Percentiles rank a stretch among this genome's conserved stretches.
Conservation (phyloP, 805 yeast genomes). For the Metschnikowia lachancei region DNA sequence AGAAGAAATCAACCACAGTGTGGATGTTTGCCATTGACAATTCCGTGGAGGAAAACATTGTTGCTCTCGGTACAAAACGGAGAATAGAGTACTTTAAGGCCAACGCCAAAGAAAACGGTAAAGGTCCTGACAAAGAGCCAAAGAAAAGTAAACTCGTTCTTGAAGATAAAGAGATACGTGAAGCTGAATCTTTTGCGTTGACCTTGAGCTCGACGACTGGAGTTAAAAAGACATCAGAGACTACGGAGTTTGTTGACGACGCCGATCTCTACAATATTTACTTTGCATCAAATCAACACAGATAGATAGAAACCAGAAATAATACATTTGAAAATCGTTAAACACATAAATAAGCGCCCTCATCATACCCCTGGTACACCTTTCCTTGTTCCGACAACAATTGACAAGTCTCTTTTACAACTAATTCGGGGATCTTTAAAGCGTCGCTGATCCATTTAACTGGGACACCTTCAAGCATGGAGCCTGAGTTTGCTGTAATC, state of each 20-base stretch:
- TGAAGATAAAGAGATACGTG: slow-evolving; percentile 17
- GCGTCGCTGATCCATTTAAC: slow-evolving; percentile 57
- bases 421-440: slow-evolving; percentile 48
- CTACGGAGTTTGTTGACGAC: slow-evolving; percentile 16
- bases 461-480: slow-evolving; percentile 78
- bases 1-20: slow-evolving; percentile 72
- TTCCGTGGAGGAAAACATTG: slow-evolving; percentile 86
- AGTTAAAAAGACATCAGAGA: slow-evolving; percentile 6
- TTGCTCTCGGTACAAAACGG: slow-evolving; percentile 61
- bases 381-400: slow-evolving; percentile 64
- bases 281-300: slow-evolving; percentile 8
- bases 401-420: slow-evolving; percentile 49
- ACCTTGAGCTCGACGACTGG: slow-evolving; percentile 10
- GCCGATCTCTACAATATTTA: slow-evolving; percentile 15
- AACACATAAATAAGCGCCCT: slow-evolving; percentile 48
- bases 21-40: slow-evolving; percentile 87
- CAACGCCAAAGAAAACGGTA: slow-evolving; percentile 14
- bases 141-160: slow-evolving; percentile 1
- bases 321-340: slow-evolving; percentile 1
- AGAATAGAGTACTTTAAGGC: slow-evolving; percentile 43
- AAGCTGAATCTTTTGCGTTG: slow-evolving; percentile 21
- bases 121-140: neutral
- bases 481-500: slow-evolving; percentile 48
- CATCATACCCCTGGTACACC: slow-evolving; percentile 68
- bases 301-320: neutral